phyloP scores from a whole-genome alignment of 768 basidiomycete genomes.

The Tricholomella constricta region DNA sequence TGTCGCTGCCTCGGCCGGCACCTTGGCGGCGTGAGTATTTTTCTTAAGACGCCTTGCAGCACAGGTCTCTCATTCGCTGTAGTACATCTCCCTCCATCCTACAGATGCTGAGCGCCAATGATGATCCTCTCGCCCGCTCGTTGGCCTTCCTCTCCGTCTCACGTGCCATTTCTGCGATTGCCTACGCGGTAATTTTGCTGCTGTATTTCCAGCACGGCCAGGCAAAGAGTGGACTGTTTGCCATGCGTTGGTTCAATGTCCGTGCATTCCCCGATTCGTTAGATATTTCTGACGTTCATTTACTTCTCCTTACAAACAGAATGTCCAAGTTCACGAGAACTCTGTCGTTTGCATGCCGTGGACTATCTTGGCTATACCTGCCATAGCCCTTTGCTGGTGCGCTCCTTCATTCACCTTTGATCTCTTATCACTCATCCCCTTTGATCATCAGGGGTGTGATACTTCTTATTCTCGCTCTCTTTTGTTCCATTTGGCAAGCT shows the following conservation, averaged over 20 bases:
- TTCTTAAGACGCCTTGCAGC: neutral
- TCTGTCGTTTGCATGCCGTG: neutral
- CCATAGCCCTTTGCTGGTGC: slow-evolving; percentile 2
- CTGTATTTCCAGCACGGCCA: neutral
- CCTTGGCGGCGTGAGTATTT: slow-evolving; percentile 5
- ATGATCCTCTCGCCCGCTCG: slow-evolving; percentile 1
- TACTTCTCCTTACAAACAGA: neutral
- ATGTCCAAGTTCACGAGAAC: neutral
- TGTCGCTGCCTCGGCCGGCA: slow-evolving; percentile 1
- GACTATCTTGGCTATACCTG: slow-evolving; percentile 6
- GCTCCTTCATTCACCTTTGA: neutral
- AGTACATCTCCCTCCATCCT: slow-evolving; percentile 3
- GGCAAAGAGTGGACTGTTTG: slow-evolving; percentile 2
- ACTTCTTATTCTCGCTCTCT: neutral
- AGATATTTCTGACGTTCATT: neutral
- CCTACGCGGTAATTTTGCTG: slow-evolving; percentile 1
- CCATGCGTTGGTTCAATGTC: slow-evolving; percentile 1
- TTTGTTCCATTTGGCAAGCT: slow-evolving; percentile 2
- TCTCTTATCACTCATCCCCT: neutral
- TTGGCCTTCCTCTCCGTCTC: slow-evolving; percentile 6
- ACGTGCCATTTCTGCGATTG: neutral
- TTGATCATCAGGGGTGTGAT: neutral
- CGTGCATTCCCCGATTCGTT: neutral
- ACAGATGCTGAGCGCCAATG: slow-evolving; percentile 1
- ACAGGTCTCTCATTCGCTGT: neutral